Evolutionary conservation across 1,284 basidiomycete species (phyloP).

Genomic region (Ustilago lituana): DNA sequence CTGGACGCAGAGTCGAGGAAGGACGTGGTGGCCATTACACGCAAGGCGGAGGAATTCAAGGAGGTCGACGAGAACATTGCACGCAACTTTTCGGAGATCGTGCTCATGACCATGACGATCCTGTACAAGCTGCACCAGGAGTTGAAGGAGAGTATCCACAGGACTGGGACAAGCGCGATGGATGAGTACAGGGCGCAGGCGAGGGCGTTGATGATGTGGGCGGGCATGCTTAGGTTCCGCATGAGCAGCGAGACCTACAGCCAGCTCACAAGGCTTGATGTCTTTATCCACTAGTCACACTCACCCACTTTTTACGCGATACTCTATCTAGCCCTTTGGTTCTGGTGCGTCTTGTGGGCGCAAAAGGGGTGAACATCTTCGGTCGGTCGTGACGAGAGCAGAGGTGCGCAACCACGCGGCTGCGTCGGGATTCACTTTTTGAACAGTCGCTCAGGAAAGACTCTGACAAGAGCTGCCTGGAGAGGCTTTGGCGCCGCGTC

Average conservation of each 20-base stretch:
- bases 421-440: too few species aligned
- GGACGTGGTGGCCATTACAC: constrained; percentile 85
- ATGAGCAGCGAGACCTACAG: constrained; percentile 67
- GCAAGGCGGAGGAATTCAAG: constrained; percentile 88
- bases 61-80: constrained; percentile 85
- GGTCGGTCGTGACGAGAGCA: too few species aligned
- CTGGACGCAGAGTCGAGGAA: constrained; percentile 73
- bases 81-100: constrained; percentile 86
- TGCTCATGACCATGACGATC: constrained; percentile 93
- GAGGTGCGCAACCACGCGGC: too few species aligned
- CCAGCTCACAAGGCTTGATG: constrained; percentile 65
- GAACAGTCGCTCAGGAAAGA: too few species aligned
- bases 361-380: too few species aligned
- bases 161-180: constrained; percentile 51
- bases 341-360: too few species aligned
- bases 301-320: too few species aligned
- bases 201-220: constrained; percentile 66
- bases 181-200: constrained; percentile 62
- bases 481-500: too few species aligned
- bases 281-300: too few species aligned
- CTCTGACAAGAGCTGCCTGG: too few species aligned
- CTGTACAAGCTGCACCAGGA: constrained; percentile 72
- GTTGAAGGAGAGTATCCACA: constrained; percentile 60
- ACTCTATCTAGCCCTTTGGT: too few species aligned
- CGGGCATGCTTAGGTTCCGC: constrained; percentile 65